Evolutionary conservation across 148 eudicot genomes (phyloP).

Genomic region (Vaccinium darrowii): DNA sequence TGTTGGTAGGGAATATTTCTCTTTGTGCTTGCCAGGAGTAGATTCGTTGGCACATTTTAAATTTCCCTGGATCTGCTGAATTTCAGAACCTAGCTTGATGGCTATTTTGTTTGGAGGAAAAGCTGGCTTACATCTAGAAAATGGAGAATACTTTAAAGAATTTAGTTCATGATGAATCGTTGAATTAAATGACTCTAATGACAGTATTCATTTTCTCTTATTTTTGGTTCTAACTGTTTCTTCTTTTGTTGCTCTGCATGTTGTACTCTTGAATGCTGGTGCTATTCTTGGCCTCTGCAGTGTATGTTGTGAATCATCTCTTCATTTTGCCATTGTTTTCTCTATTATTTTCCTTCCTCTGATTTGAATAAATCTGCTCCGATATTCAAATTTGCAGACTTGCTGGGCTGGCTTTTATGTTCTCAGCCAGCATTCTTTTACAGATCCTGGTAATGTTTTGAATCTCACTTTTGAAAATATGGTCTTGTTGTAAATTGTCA

Average conservation of each 20-base stretch:
- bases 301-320: constrained; percentile 49
- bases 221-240: constrained; percentile 24
- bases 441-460: constrained; percentile 60
- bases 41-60: not conserved
- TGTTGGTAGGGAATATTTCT: not conserved
- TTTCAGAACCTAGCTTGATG: constrained; percentile 3
- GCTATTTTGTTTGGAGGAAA: not conserved
- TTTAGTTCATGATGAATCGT: not conserved
- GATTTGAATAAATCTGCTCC: constrained; percentile 16
- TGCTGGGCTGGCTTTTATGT: constrained; percentile 93
- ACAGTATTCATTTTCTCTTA: not conserved
- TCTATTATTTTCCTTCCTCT: not conserved
- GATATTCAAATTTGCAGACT: constrained; percentile 50
- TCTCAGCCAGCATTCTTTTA: constrained; percentile 76
- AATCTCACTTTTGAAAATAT: constrained; percentile 5
- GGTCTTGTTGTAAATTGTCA: not conserved
- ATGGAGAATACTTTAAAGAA: not conserved
- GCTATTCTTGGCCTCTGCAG: constrained; percentile 37
- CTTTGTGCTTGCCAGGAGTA: not conserved
- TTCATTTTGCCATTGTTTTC: not conserved
- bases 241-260: constrained; percentile 20
- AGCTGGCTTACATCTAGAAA: not conserved
- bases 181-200: not conserved
- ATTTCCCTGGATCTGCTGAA: not conserved
- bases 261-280: constrained; percentile 26